These are phyloP conservation scores for Trichophyton rubrum DNA, from an alignment of 2,329 filamentous ascomycete species.

Conservation along the genomic window DNA sequence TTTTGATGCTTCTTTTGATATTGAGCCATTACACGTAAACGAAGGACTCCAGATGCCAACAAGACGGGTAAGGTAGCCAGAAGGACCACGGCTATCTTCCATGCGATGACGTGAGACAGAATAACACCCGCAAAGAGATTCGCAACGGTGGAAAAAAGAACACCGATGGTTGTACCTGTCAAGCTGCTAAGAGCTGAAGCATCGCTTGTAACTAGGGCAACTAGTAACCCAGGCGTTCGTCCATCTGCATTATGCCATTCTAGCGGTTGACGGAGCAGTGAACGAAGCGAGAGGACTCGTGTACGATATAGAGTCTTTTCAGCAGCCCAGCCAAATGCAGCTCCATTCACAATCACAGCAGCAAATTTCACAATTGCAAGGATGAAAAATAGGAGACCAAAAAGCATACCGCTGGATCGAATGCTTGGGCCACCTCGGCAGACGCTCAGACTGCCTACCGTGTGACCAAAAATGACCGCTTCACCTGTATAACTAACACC, in stretches of 20 bases:
- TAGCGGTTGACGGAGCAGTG: conserved; percentile 49
- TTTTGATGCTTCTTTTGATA: conserved; percentile 41
- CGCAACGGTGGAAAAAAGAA: conserved; percentile 50
- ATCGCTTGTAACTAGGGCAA: conserved; percentile 54
- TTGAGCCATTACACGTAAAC: conserved; percentile 46
- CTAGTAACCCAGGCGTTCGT: conserved; percentile 45
- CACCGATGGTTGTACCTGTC: conserved; percentile 54
- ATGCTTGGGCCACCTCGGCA: conserved; percentile 37
- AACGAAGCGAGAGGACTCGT: conserved; percentile 47
- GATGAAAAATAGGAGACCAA: conserved; percentile 43
- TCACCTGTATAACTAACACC: conserved; percentile 43
- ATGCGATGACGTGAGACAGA: conserved; percentile 53
- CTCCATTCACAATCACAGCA: conserved; percentile 46
- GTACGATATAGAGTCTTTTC: conserved; percentile 50
- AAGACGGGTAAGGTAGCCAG: conserved; percentile 53
- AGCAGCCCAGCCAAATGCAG: conserved; percentile 41
- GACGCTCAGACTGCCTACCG: conserved; percentile 39
- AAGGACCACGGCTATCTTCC: conserved; percentile 59
- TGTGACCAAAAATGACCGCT: conserved; percentile 44
- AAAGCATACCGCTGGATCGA: conserved; percentile 36
- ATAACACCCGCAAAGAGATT: conserved; percentile 53
- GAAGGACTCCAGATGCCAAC: conserved; percentile 52
- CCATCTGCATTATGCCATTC: conserved; percentile 54
- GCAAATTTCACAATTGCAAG: conserved; percentile 43
- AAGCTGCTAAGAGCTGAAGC: conserved; percentile 50